Conservation (phyloP, 2,329 filamentous ascomycete species). For the Scedosporium boydii region DNA sequence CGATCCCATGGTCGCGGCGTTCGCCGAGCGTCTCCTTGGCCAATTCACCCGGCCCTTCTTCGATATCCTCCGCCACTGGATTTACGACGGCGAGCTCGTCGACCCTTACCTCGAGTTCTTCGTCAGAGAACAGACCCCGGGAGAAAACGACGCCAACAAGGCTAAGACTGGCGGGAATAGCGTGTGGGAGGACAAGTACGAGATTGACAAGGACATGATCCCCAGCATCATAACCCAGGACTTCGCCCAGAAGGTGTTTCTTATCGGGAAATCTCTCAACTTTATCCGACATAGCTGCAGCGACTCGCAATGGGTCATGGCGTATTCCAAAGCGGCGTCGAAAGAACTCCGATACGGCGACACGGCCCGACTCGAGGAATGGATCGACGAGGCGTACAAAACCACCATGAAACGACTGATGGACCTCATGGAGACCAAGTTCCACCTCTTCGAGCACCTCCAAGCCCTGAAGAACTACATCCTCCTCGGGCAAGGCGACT, state of each 20-base stretch:
- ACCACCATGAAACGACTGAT: slow-evolving; percentile 95
- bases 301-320: slow-evolving; percentile 90
- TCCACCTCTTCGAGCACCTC: slow-evolving; percentile 87
- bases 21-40: slow-evolving; percentile 78
- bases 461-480: slow-evolving; percentile 91
- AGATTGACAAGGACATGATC: slow-evolving; percentile 48
- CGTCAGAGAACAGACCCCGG: slow-evolving; percentile 65
- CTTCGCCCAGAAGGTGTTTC: slow-evolving; percentile 91
- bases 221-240: slow-evolving; percentile 88
- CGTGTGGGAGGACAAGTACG: slow-evolving; percentile 72
- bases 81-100: slow-evolving; percentile 95
- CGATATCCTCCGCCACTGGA: slow-evolving; percentile 91
- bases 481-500: slow-evolving; percentile 89
- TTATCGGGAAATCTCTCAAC: slow-evolving; percentile 96
- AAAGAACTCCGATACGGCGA: slow-evolving; percentile 90
- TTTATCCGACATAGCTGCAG: slow-evolving; percentile 95
- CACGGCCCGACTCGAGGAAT: slow-evolving; percentile 80
- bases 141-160: slow-evolving; percentile 30
- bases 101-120: slow-evolving; percentile 96
- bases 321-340: slow-evolving; percentile 85
- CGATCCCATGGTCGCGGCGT: slow-evolving; percentile 86
- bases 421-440: slow-evolving; percentile 88
- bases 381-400: slow-evolving; percentile 96
- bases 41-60: slow-evolving; percentile 94
- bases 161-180: slow-evolving; percentile 62